These are phyloP conservation scores for Didymella segeticola DNA, from an alignment of 2,329 filamentous ascomycete species.

Conservation along the genomic window DNA sequence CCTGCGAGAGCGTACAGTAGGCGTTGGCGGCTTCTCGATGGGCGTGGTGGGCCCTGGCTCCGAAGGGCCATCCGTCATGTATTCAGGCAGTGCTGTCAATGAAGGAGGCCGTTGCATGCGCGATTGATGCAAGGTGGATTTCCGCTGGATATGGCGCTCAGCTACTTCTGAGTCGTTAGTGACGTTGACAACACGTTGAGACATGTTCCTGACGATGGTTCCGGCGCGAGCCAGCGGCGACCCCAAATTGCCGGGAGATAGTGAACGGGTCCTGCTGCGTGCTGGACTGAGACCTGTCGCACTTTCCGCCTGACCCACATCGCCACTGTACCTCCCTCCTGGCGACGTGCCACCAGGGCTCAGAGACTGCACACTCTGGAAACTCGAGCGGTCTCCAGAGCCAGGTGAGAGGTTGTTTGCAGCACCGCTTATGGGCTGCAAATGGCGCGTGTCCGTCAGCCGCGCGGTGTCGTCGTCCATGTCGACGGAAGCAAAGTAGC, in stretches of 20 bases:
- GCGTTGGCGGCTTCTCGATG: conserved; percentile 50
- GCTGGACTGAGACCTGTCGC: conserved; percentile 38
- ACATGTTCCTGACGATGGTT: conserved; percentile 73
- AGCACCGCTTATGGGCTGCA: conserved; percentile 64
- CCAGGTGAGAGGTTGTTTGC: conserved; percentile 44
- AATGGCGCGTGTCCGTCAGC: conserved; percentile 62
- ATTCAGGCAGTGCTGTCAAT: conserved; percentile 60
- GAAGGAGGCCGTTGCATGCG: conserved; percentile 60
- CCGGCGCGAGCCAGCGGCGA: conserved; percentile 58
- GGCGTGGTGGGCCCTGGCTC: conserved; percentile 37
- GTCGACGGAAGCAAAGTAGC: conserved; percentile 59
- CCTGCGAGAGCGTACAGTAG: conserved; percentile 25
- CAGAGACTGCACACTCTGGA: conserved; percentile 62
- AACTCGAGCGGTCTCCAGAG: conserved; percentile 55
- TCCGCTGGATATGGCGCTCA: conserved; percentile 71
- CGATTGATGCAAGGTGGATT: conserved; percentile 64
- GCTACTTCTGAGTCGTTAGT: conserved; percentile 89
- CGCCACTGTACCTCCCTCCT: conserved; percentile 64
- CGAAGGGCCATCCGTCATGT: conserved; percentile 53
- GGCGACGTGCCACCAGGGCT: conserved; percentile 51
- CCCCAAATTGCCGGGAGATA: conserved; percentile 53
- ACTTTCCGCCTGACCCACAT: conserved; percentile 66
- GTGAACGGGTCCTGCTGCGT: conserved; percentile 56
- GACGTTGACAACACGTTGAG: conserved; percentile 95
- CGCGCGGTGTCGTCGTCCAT: conserved; percentile 64